Base-by-base conservation (phyloP, 805 yeast species). In the Jamesozyma hellenica region DNA sequence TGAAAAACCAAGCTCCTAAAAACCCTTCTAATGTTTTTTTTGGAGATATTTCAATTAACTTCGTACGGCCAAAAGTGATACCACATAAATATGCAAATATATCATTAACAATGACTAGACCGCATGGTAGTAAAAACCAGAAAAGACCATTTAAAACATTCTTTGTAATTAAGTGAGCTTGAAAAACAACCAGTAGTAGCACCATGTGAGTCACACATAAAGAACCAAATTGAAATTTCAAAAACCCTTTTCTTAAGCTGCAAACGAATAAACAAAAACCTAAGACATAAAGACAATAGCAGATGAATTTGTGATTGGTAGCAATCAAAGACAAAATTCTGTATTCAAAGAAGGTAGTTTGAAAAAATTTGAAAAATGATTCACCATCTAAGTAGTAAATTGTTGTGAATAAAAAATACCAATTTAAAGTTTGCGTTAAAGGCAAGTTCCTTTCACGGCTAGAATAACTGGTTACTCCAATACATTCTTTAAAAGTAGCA, bases 11-110 rank as follows among this genome's bases (percentile, higher is more conserved):
- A 14, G 97, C 98, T 38, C 98, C 98, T 36, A 90, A 65, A 55
- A 92, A 92, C 3, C 98, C 98, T 66, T 92, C 98, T 28, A 90
- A 87, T 3, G 98, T 92, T 65, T 92, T 92, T 64, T 92, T 92
- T 42, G 98, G 98, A 11, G 96, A 85, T 47, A 92, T 86, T 38
- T 82, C 86, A 51, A 92, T 85, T 53, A 92, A 74, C 56, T 85
- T 95, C 29, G 96, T 90, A 46, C 72, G 76, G 40, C 98, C 98
- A 65, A 92, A 86, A 2, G 97, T 84, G 49, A 92, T 92, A 34
- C 98, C 98, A 65, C 97, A 92, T 36, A 92, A 68, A 59, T 92
- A 92, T 19, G 98, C 98, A 70, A 86, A 88, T 39, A 90, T 87
- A 59, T 92, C 98, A 60, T 92, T 92, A 41, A 85, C 82, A 49